Evolutionary conservation across 2,329 filamentous ascomycete species (phyloP).

Genomic region (Phialocephala subalpina): DNA sequence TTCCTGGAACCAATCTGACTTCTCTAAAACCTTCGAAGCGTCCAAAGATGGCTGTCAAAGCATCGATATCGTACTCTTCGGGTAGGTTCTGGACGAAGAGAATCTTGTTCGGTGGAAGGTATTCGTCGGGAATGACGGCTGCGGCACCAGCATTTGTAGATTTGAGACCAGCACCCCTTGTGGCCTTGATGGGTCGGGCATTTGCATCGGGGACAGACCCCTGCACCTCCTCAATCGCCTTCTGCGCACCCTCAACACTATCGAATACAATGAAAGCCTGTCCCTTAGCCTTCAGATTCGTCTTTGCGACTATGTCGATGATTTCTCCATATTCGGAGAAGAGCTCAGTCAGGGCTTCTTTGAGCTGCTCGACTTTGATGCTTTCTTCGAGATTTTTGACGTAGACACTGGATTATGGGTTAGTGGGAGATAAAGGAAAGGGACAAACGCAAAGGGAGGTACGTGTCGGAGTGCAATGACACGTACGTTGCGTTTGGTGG

Average conservation of each 20-base stretch:
- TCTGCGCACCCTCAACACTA: slow-evolving; percentile 76
- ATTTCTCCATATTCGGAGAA: slow-evolving; percentile 91
- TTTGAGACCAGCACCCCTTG: slow-evolving; percentile 79
- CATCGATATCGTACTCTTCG: slow-evolving; percentile 83
- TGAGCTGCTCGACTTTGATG: slow-evolving; percentile 81
- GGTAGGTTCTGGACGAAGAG: slow-evolving; percentile 94
- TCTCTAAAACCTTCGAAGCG: slow-evolving; percentile 95
- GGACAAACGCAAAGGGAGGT: slow-evolving; percentile 26
- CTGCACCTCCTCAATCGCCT: slow-evolving; percentile 87
- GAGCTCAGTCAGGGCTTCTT: slow-evolving; percentile 75
- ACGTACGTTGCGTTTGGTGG: slow-evolving; percentile 71
- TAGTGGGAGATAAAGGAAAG: slow-evolving; percentile 23
- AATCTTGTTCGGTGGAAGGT: slow-evolving; percentile 96
- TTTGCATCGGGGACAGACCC: slow-evolving; percentile 89
- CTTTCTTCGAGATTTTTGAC: slow-evolving; percentile 91
- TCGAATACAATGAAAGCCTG: slow-evolving; percentile 97
- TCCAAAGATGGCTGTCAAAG: slow-evolving; percentile 80
- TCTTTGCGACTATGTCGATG: slow-evolving; percentile 86
- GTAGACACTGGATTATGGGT: slow-evolving; percentile 60
- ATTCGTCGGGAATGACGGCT: slow-evolving; percentile 92
- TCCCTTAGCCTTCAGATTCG: slow-evolving; percentile 89
- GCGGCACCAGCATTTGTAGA: slow-evolving; percentile 72
- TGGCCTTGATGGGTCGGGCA: slow-evolving; percentile 78
- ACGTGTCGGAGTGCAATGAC: slow-evolving; percentile 77
- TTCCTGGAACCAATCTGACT: slow-evolving; percentile 85